Evolutionary conservation across 108 stramenopile genomes (phyloP), one percentile per base, ranked within the genome.

Genomic region (Mayamaea pseudoterrestris): DNA sequence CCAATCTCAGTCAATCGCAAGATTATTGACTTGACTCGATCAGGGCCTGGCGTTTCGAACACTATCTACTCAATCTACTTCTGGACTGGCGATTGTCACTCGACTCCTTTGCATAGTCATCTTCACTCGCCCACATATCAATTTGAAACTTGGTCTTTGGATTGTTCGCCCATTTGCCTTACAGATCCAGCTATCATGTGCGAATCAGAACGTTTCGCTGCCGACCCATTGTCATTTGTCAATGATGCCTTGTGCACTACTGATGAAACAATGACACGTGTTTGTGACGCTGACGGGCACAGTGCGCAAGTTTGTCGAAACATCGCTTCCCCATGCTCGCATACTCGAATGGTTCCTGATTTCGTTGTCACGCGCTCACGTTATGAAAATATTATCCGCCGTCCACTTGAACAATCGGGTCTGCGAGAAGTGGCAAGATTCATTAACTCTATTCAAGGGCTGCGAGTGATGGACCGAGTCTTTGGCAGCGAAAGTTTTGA

Each of bases 131-230:
- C 55, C n/a, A 55, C 58, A 0, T 27, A 50, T 2, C 46, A 50
- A 9, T 63, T 83, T 23, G 41, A 61, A 18, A 58, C 74, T 13
- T 74, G 76, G 73, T 50, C 67, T 32, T 62, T 86, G 41, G 90
- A 86, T 61, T 91, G 90, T 50, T 72, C 81, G 13, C 82, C 90
- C 8, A 41, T 41, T 13, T 91, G 90, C 43, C 71, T 84, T 39
- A 47, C 71, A 0, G 41, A 65, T 45, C 61, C 58, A 14, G 35
- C 59, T 36, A 22, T 50, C 17, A 44, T 59, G 20, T 90, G 88
- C 42, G 83, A 90, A 49, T 84, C 80, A 30, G 83, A 85, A 30
- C 34, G 31, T 5, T 90, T 90, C 59, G 49, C 50, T 14, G 47
- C 48, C 9, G 63, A 90, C 64, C 88, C 88, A 9, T 50, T 41